phyloP scores from a whole-genome alignment of 768 basidiomycete genomes.

The Postia placenta region DNA sequence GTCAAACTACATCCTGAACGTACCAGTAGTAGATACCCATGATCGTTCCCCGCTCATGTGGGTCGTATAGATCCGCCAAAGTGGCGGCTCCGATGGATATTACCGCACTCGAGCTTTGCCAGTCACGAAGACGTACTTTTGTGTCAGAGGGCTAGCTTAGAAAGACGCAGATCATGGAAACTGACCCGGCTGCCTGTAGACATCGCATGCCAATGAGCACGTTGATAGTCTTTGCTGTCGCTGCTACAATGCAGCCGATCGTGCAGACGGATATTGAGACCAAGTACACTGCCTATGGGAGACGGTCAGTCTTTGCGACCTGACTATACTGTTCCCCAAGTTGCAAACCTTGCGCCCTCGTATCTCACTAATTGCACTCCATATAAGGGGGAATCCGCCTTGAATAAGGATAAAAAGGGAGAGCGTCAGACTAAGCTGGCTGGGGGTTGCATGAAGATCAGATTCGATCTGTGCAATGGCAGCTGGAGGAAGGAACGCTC shows the following conservation, averaged over 20 bases:
- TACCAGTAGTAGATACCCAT: slow-evolving; percentile 70
- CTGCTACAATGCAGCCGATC: slow-evolving; percentile 50
- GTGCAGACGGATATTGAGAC: slow-evolving; percentile 46
- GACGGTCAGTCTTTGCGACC: slow-evolving; percentile 28
- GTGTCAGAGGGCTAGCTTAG: neutral
- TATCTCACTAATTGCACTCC: slow-evolving; percentile 69
- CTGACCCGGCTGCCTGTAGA: slow-evolving; percentile 62
- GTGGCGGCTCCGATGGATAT: slow-evolving; percentile 72
- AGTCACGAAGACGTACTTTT: neutral
- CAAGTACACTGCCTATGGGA: slow-evolving; percentile 48
- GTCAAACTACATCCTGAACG: neutral
- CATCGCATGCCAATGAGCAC: slow-evolving; percentile 63
- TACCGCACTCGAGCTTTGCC: slow-evolving; percentile 53
- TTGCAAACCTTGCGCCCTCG: slow-evolving; percentile 72
- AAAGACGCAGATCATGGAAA: neutral
- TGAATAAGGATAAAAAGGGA: slow-evolving; percentile 73
- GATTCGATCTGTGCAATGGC: slow-evolving; percentile 54
- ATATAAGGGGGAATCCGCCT: slow-evolving; percentile 59
- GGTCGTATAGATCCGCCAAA: slow-evolving; percentile 73
- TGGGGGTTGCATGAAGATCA: slow-evolving; percentile 52
- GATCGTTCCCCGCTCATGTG: slow-evolving; percentile 64
- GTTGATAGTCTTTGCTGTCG: slow-evolving; percentile 46
- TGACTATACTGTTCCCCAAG: slow-evolving; percentile 31
- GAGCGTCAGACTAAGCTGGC: slow-evolving; percentile 61
- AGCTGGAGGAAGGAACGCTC: slow-evolving; percentile 33